A percentile compares a stretch with the other conserved stretches of the same genome.
Evolutionary conservation across 352 stramenopile genomes (phyloP).

Genomic region (Plasmopara viticola): DNA sequence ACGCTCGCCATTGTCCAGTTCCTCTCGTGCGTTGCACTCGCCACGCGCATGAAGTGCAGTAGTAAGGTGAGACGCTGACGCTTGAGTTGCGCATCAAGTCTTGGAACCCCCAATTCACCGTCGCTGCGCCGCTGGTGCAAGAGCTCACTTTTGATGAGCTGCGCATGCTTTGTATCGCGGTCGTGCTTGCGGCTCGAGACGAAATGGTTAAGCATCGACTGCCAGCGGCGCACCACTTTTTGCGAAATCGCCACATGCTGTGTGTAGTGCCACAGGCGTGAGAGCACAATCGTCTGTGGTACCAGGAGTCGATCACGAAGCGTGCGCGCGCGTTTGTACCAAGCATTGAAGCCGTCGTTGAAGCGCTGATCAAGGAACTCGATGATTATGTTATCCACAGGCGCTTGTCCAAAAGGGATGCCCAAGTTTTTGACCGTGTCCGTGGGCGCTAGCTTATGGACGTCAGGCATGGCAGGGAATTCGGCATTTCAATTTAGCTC

Average conservation of each 20-base stretch:
- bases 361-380: no score
- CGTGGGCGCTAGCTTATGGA: background rate
- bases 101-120: no score
- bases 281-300: no score
- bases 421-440: background rate
- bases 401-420: background rate
- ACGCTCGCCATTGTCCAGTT: background rate
- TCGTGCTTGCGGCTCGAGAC: background rate
- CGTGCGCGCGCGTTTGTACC: no score
- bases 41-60: background rate
- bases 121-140: no score
- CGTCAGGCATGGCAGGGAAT: background rate
- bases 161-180: background rate
- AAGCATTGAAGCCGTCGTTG: no score
- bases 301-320: no score
- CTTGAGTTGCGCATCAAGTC: no score
- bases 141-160: background rate
- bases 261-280: no score
- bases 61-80: background rate
- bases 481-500: background rate
- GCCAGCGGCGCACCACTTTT: background rate
- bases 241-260: background rate
- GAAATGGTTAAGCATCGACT: background rate
- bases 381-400: background rate
- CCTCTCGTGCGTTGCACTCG: background rate